Evolutionary conservation across 768 basidiomycete species (phyloP), one percentile per base, ranked within the genome.

Genomic region (Agrocybe praecox): DNA sequence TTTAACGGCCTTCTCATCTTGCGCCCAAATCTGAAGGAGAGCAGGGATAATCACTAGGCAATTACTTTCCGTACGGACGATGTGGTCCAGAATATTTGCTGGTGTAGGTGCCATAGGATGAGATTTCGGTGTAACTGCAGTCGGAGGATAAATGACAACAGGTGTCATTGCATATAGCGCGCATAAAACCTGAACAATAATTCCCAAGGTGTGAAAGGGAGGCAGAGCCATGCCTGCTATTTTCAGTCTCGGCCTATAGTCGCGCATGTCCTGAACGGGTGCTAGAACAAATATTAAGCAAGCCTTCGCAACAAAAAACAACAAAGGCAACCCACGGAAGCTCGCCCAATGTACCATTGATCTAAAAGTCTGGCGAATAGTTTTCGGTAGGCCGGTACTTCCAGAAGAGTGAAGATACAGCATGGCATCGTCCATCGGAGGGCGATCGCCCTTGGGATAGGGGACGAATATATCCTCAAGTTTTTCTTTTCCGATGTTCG

Each of bases 351-450:
- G 70, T 2, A 71, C 34, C 19, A 70, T 53, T 10, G 62, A 63
- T 15, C 63, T 56, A 40, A 74, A 67, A 0, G 71, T 74, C 24
- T 75, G 69, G 1, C 70, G 66, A 49, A 82, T 74, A 7, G 76
- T 62, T 56, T 79, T 81, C 0, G 80, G 80, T 40, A 76, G 68
- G 2, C 80, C 78, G 0, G 80, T 79, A 47, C 79, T 80, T 11
- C 80, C 80, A 2, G 82, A 82, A 0, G 82, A 82, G 57, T 82
- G 79, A 1, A 80, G 62, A 55, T 77, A 81, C 17, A 74, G 36
- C 33, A 71, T 48, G 15, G 72, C 49, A 50, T 72, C 63, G 45
- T 65, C 56, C 36, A 72, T 48, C 43, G 60, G 18, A 23, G 57
- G 58, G 11, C 52, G 54, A 2, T 43, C 29, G 1, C 32, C 47